Evolutionary conservation across 805 yeast species (phyloP).

Genomic region (Pichia pseudocactophila): DNA sequence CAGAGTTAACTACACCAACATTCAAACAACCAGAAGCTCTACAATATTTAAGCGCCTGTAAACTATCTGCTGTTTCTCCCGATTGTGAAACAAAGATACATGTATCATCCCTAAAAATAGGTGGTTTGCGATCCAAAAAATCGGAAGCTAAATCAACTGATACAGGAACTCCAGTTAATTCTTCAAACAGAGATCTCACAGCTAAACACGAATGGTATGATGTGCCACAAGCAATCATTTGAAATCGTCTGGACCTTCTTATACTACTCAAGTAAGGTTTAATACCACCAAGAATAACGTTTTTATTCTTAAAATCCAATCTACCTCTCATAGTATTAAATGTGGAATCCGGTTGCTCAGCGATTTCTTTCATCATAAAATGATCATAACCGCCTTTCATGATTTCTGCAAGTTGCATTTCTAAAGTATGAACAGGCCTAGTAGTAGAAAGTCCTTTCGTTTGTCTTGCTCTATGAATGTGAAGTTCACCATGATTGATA

Average conservation of each 20-base stretch:
- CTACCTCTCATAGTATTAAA: slow-evolving; percentile 99
- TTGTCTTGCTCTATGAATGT: slow-evolving; percentile 91
- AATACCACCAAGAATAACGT: slow-evolving; percentile 83
- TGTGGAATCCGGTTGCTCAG: slow-evolving; percentile 97
- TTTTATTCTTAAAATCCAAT: slow-evolving; percentile 75
- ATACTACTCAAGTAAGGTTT: slow-evolving; percentile 77
- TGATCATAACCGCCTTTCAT: slow-evolving; percentile 96
- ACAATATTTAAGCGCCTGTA: slow-evolving; percentile 91
- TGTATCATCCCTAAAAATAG: slow-evolving; percentile 97
- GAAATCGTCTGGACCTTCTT: slow-evolving; percentile 88
- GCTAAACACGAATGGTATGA: slow-evolving; percentile 98
- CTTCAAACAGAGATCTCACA: slow-evolving; percentile 92
- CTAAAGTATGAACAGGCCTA: slow-evolving; percentile 92
- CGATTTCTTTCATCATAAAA: slow-evolving; percentile 98
- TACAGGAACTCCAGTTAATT: slow-evolving; percentile 90
- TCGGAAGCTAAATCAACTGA: slow-evolving; percentile 90
- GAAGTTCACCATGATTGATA: slow-evolving; percentile 95
- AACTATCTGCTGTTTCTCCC: slow-evolving; percentile 98
- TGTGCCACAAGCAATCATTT: slow-evolving; percentile 99
- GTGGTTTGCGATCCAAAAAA: slow-evolving; percentile 87
- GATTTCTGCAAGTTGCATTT: slow-evolving; percentile 93
- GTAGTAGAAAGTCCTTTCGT: slow-evolving; percentile 85
- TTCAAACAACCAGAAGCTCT: slow-evolving; percentile 95
- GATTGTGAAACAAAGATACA: slow-evolving; percentile 97
- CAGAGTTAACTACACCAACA: slow-evolving; percentile 95